Evolutionary conservation across 73 alveolate species (phyloP).

Genomic region (Uronychia setigera): DNA sequence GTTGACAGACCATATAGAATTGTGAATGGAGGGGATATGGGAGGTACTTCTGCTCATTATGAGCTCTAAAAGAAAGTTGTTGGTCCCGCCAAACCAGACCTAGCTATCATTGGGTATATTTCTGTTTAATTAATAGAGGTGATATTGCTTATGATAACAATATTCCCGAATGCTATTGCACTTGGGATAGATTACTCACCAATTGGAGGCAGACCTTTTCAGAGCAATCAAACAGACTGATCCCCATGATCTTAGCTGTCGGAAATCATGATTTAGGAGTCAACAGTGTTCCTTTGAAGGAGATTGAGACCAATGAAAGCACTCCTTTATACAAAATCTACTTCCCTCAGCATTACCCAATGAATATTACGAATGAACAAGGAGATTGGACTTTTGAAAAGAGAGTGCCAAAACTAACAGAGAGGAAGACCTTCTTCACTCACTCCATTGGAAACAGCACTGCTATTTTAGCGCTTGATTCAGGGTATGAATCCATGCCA

Average conservation of each 20-base stretch:
- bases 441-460: conserved; percentile 11
- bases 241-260: conserved; percentile 13
- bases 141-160: conserved; percentile 33
- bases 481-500: conserved; percentile 4
- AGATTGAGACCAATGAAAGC: neutral
- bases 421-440: conserved; percentile 9
- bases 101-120: conserved; percentile 10
- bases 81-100: neutral
- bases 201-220: neutral
- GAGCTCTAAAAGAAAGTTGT: neutral
- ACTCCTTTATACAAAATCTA: conserved; percentile 17
- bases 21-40: conserved; percentile 32
- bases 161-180: conserved; percentile 15
- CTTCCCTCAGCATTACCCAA: conserved; percentile 20
- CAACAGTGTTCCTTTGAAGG: neutral
- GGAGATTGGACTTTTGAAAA: neutral
- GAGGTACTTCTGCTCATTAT: neutral
- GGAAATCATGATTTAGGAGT: conserved; percentile 41
- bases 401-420: neutral
- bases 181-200: conserved; percentile 8
- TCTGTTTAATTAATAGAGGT: conserved; percentile 3
- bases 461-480: conserved; percentile 14
- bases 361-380: neutral
- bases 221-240: neutral
- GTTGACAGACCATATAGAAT: neutral